These are phyloP conservation scores for Ophiocordyceps camponoti-leonardi DNA, from an alignment of 2,329 filamentous ascomycete species.

Conservation along the genomic window DNA sequence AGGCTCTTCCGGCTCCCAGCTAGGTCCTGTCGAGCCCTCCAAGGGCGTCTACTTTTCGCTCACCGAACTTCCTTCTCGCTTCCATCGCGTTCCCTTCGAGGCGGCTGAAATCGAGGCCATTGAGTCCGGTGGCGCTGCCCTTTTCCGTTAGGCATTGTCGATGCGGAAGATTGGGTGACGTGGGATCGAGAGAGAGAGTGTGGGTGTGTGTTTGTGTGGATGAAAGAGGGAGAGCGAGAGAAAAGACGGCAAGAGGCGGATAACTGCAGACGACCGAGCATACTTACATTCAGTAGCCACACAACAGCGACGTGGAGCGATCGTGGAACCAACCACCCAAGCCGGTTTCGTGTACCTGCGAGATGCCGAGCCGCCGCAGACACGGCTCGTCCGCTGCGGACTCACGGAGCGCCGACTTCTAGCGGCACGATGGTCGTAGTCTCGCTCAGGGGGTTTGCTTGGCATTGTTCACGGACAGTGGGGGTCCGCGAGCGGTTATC, in stretches of 20 bases:
- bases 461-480: too few species aligned
- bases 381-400: too few species aligned
- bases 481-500: too few species aligned
- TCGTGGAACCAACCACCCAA: background rate
- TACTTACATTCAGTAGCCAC: background rate
- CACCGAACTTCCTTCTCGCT: constrained; percentile 70
- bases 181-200: background rate
- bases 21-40: constrained; percentile 56
- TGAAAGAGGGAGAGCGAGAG: too few species aligned
- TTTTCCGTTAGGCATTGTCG: constrained; percentile 22
- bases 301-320: background rate
- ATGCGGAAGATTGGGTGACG: background rate
- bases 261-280: background rate
- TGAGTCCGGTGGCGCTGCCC: constrained; percentile 72
- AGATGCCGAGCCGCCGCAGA: too few species aligned
- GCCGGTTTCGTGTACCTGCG: too few species aligned
- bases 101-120: constrained; percentile 85
- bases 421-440: too few species aligned
- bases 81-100: constrained; percentile 58
- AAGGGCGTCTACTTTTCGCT: constrained; percentile 75
- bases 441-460: too few species aligned
- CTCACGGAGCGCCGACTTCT: too few species aligned
- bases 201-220: too few species aligned
- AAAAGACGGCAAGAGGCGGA: background rate
- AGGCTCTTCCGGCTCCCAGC: constrained; percentile 44